Evolutionary conservation across 2,329 filamentous ascomycete species (phyloP), one percentile per base, ranked within the genome.

Genomic region (Myriosclerotinia scirpicola): DNA sequence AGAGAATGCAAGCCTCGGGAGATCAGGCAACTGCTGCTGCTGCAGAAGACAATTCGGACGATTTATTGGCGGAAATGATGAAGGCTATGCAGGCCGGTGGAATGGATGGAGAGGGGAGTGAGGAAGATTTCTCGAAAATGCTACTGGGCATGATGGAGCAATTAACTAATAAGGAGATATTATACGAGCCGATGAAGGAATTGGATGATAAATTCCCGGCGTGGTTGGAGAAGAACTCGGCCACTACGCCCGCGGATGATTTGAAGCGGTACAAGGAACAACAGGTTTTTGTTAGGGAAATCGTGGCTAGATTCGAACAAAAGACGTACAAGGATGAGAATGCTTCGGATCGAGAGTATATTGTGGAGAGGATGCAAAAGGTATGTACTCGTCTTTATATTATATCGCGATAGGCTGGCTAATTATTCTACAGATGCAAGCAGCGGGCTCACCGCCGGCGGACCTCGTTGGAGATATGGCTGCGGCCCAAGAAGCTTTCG

Each of bases 151-250:
- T 98, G 92, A 98, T 99, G 94, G 92, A 98, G 80, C 93, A 99
- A 78, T 84, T 99, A 70, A 98, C 95, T 4, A 97, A 96, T 79
- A 98, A 97, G 81, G 95, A 98, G 73, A 97, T 99, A 70, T 80
- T 99, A 61, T 98, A 98, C 77, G 94, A 99, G 80, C 95, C 95
- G 2, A 97, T 99, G 93, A 97, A 97, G 81, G 95, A 99, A 79
- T 82, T 99, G 58, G 82, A 96, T 77, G 90, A 92, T 64, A 98
- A 97, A 79, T 99, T 95, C 76, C 94, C 93, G 0, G 87, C 80
- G 2, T 99, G 95, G 94, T 83, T 99, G 77, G 85, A 85, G 73
- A 89, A 91, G 79, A 94, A 97, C 77, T 82, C 83, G 72, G 84
- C 80, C 52, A 87, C 81, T 34, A 88, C 87, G 62, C 79, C 88